Percentiles rank a stretch among this genome's conserved stretches.
Conservation (phyloP, 2,329 filamentous ascomycete species). For the Alternaria consortialis region DNA sequence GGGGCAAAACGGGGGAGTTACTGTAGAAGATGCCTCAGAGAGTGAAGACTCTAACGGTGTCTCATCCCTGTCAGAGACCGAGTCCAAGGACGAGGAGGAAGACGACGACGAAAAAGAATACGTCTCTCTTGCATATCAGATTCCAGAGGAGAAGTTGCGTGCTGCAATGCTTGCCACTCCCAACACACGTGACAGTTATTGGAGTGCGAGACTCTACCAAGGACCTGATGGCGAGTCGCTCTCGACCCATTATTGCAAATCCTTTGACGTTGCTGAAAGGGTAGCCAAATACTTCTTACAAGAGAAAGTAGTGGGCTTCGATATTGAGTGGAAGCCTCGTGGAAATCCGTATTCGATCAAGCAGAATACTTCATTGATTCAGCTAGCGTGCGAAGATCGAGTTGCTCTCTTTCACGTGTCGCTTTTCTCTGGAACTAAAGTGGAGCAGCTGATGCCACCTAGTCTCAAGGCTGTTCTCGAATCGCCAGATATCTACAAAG, state of each 20-base stretch:
- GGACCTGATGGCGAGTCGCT: conserved; percentile 64
- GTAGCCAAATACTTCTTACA: conserved; percentile 73
- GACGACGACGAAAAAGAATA: conserved; percentile 31
- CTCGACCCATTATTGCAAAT: conserved; percentile 80
- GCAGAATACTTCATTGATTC: conserved; percentile 84
- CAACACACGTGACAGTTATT: conserved; percentile 59
- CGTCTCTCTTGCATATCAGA: conserved; percentile 42
- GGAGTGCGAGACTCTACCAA: conserved; percentile 74
- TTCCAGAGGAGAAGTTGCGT: conserved; percentile 39
- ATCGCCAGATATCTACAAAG: conserved; percentile 73
- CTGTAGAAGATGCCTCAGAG: not conserved
- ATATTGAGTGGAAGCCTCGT: conserved; percentile 80
- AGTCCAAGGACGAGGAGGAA: conserved; percentile 13
- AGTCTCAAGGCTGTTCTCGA: conserved; percentile 77
- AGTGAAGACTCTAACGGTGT: not conserved
- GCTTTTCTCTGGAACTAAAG: conserved; percentile 45
- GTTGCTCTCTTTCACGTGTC: conserved; percentile 86
- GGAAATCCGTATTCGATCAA: conserved; percentile 64
- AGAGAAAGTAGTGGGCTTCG: conserved; percentile 81
- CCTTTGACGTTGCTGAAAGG: conserved; percentile 71
- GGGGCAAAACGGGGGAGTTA: not conserved
- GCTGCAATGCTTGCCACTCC: conserved; percentile 43
- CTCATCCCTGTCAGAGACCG: conserved; percentile 1
- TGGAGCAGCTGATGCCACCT: conserved; percentile 70
- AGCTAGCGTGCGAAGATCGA: conserved; percentile 78